These are phyloP conservation scores for Coniochaeta sp. DNA, from an alignment of 2,329 filamentous ascomycete genomes.

Conservation along the genomic window DNA sequence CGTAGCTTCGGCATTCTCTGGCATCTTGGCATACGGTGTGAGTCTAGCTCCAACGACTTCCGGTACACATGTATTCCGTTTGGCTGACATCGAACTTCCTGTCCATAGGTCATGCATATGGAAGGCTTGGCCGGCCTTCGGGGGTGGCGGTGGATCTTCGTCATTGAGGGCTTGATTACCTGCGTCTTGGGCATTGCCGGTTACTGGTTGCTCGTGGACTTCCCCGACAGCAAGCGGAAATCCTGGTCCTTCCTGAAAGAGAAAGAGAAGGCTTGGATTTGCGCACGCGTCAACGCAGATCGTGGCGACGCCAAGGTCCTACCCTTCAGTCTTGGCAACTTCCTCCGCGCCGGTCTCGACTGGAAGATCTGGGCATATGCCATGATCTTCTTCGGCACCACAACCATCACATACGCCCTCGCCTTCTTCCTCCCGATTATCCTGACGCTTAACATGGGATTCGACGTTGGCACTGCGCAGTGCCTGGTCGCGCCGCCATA, in stretches of 20 bases:
- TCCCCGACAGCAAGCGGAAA: slow-evolving; percentile 47
- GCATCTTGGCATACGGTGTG: slow-evolving; percentile 63
- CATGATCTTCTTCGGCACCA: slow-evolving; percentile 55
- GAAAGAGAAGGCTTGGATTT: slow-evolving; percentile 44
- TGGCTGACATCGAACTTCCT: not conserved
- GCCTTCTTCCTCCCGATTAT: slow-evolving; percentile 77
- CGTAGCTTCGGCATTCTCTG: slow-evolving; percentile 57
- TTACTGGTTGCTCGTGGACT: slow-evolving; percentile 56
- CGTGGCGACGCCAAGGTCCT: slow-evolving; percentile 49
- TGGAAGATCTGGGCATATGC: slow-evolving; percentile 56
- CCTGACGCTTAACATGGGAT: slow-evolving; percentile 54
- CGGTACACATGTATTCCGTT: not conserved
- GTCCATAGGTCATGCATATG: slow-evolving; percentile 49
- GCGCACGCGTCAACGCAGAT: slow-evolving; percentile 47
- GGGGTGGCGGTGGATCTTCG: slow-evolving; percentile 64
- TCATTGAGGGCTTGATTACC: slow-evolving; percentile 46
- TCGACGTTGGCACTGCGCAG: slow-evolving; percentile 54
- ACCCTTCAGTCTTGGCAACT: slow-evolving; percentile 38
- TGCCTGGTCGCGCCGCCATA: slow-evolving; percentile 67
- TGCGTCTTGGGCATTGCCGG: slow-evolving; percentile 38
- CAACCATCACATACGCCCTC: slow-evolving; percentile 66
- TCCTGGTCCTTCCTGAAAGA: slow-evolving; percentile 45
- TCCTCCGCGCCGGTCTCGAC: slow-evolving; percentile 39
- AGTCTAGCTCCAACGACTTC: slow-evolving; percentile 19
- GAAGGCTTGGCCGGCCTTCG: slow-evolving; percentile 43